Conservation (phyloP, 768 basidiomycete genomes). For the Cystofilobasidium macerans region DNA sequence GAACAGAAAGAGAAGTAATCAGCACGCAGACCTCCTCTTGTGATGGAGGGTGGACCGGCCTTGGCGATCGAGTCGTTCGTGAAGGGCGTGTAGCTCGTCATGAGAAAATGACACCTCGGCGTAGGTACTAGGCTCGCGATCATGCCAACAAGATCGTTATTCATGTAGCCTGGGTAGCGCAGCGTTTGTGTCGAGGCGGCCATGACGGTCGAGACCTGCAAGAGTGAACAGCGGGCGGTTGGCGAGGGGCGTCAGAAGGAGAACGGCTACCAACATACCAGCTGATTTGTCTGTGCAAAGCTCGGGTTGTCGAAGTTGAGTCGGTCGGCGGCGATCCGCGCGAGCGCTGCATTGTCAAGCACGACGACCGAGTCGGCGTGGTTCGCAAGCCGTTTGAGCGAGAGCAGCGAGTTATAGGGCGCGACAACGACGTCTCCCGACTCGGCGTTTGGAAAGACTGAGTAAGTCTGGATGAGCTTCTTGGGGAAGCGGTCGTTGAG, state of each 20-base stretch:
- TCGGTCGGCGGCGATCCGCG: slow-evolving; percentile 84
- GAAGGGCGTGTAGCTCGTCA: slow-evolving; percentile 98
- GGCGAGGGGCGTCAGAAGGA: neutral
- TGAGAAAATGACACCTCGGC: slow-evolving; percentile 92
- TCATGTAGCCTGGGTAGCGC: slow-evolving; percentile 97
- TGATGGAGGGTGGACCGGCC: slow-evolving; percentile 41
- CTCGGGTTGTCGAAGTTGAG: slow-evolving; percentile 65
- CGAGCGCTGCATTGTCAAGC: slow-evolving; percentile 86
- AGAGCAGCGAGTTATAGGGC: slow-evolving; percentile 90
- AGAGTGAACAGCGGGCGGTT: no score
- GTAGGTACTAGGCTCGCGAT: slow-evolving; percentile 94
- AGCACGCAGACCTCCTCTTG: no score
- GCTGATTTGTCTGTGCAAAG: slow-evolving; percentile 84
- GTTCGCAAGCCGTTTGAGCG: slow-evolving; percentile 84
- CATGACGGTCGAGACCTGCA: slow-evolving; percentile 89
- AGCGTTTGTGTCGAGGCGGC: slow-evolving; percentile 93
- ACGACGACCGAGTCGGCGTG: slow-evolving; percentile 97
- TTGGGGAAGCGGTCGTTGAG: slow-evolving; percentile 97
- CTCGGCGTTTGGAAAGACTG: slow-evolving; percentile 87
- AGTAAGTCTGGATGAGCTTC: slow-evolving; percentile 97
- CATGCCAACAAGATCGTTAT: slow-evolving; percentile 95
- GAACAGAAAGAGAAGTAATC: neutral
- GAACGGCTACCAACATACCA: slow-evolving; percentile 44
- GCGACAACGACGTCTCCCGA: slow-evolving; percentile 81
- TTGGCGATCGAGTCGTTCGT: slow-evolving; percentile 95